Evolutionary conservation across 805 yeast species (phyloP).

Genomic region (Barnettozyma sp.): DNA sequence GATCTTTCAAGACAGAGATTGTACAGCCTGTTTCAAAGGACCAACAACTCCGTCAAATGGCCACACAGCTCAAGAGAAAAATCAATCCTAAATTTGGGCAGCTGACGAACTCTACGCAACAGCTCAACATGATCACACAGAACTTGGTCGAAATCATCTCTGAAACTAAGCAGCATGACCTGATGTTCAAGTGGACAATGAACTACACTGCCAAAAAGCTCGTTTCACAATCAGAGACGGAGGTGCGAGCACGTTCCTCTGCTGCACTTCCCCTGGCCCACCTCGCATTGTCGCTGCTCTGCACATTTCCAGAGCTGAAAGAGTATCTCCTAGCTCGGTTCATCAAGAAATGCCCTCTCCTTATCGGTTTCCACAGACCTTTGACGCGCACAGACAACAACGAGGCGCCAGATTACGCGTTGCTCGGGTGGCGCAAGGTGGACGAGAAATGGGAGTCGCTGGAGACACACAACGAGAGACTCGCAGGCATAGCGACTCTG

Average conservation of each 20-base stretch:
- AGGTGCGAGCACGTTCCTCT: slow-evolving; percentile 70
- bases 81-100: slow-evolving; percentile 91
- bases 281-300: slow-evolving; percentile 49
- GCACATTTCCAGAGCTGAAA: slow-evolving; percentile 37
- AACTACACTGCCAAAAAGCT: slow-evolving; percentile 82
- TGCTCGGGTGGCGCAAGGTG: slow-evolving; percentile 83
- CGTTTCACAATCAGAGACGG: slow-evolving; percentile 89
- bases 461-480: slow-evolving; percentile 71
- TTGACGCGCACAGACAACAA: too few relatives aligned
- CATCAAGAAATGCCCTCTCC: slow-evolving; percentile 84
- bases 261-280: slow-evolving; percentile 76
- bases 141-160: slow-evolving; percentile 47
- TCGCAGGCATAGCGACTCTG: slow-evolving; percentile 78
- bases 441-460: slow-evolving; percentile 45
- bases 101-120: slow-evolving; percentile 62
- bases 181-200: slow-evolving; percentile 65
- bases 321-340: slow-evolving; percentile 59
- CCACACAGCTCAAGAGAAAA: slow-evolving; percentile 58
- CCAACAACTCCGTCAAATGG: slow-evolving; percentile 45
- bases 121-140: slow-evolving; percentile 43
- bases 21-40: slow-evolving; percentile 49
- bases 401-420: neutral
- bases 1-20: slow-evolving; percentile 52
- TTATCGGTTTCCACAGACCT: slow-evolving; percentile 56
- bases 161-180: slow-evolving; percentile 39